Conservation (phyloP, 345 rosid genomes). For the Lagerstroemia speciosa region DNA sequence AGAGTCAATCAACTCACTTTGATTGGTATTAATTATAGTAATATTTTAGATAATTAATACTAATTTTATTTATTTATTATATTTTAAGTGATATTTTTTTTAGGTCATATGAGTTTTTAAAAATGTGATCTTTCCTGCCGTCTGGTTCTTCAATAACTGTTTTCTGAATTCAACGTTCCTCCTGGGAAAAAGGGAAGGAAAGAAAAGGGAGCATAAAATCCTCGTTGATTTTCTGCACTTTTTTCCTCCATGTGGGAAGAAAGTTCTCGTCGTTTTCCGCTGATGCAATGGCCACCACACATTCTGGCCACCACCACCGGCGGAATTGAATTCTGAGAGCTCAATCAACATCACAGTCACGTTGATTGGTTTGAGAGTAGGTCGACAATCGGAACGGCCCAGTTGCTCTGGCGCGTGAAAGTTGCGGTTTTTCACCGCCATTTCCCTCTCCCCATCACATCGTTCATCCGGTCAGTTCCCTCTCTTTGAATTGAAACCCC, state of each 20-base stretch:
- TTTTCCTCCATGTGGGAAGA: neutral
- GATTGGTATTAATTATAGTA: no score
- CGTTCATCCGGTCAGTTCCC: neutral
- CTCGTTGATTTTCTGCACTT: neutral
- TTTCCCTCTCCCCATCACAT: slow-evolving; percentile 2
- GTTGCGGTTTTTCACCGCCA: slow-evolving; percentile 1
- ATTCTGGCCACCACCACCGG: neutral
- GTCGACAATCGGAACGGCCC: neutral
- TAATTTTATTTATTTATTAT: no score
- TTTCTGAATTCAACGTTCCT: neutral
- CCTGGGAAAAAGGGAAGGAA: neutral
- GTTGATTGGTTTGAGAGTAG: neutral
- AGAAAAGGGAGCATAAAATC: neutral
- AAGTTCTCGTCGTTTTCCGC: neutral
- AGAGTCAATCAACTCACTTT: no score
- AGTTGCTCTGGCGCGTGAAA: neutral
- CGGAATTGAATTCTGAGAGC: slow-evolving; percentile 2
- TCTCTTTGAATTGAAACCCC: neutral
- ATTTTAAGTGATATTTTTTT: no score
- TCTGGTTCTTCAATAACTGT: neutral
- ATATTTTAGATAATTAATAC: no score
- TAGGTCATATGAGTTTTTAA: no score
- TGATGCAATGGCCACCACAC: slow-evolving; percentile 4
- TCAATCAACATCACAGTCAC: neutral
- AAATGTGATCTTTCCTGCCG: neutral